phyloP scores from a whole-genome alignment of 495 filamentous ascomycete genomes.

The Sordaria brevicollis region DNA sequence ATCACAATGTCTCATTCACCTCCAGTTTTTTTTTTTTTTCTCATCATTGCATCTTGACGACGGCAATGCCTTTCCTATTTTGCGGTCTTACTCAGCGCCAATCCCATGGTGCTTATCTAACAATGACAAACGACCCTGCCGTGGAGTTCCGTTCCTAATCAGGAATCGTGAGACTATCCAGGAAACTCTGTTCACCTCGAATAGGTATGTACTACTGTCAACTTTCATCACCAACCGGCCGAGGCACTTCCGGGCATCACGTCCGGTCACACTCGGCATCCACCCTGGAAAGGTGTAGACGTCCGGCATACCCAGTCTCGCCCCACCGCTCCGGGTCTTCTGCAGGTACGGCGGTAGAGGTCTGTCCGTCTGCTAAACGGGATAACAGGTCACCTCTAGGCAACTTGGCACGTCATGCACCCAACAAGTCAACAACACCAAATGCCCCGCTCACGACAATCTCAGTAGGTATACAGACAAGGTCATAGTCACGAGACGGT shows the following conservation, averaged over 20 bases:
- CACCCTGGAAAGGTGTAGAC: background rate
- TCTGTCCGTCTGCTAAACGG: background rate
- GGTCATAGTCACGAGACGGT: background rate
- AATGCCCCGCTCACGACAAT: background rate
- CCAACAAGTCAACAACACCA: background rate
- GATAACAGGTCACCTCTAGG: background rate
- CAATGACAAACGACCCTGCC: background rate
- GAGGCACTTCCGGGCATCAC: background rate
- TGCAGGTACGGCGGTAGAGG: background rate
- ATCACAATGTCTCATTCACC: background rate
- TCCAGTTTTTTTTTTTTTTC: background rate
- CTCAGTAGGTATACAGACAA: background rate
- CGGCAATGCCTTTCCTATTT: background rate
- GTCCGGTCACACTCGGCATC: background rate
- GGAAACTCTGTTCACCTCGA: background rate
- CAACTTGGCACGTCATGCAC: background rate
- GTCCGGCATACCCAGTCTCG: background rate
- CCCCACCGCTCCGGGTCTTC: background rate
- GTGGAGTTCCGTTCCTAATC: background rate
- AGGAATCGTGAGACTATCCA: background rate
- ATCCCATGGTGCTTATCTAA: background rate
- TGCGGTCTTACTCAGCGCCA: background rate
- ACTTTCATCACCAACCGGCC: background rate
- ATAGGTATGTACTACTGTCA: background rate
- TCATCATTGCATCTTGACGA: no score